Evolutionary conservation across 1,284 basidiomycete genomes (phyloP).

Genomic region (Schizopora paradoxa): DNA sequence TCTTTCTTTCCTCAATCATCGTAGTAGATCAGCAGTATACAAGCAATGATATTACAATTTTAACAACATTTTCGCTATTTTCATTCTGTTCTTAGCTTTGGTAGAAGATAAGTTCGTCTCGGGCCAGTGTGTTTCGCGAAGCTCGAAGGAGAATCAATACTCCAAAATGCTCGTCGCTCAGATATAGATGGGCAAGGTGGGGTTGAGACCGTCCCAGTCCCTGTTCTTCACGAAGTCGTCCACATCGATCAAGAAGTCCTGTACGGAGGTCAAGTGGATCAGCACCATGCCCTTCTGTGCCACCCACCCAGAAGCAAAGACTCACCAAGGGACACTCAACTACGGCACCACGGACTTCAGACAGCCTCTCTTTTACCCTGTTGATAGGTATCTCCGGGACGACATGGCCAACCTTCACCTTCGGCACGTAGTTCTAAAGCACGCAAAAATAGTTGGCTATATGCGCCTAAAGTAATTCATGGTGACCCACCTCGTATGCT

Average conservation of each 20-base stretch:
- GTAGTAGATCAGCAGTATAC: too few species aligned
- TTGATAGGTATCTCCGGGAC: constrained; percentile 57
- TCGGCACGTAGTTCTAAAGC: constrained; percentile 60
- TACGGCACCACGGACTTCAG: constrained; percentile 64
- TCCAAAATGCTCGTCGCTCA: constrained; percentile 32
- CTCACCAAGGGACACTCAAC: constrained; percentile 72
- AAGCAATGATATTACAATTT: too few species aligned
- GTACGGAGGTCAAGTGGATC: not conserved
- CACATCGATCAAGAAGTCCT: constrained; percentile 82
- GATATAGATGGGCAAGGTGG: constrained; percentile 72
- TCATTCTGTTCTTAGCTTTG: too few species aligned
- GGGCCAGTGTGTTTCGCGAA: too few species aligned
- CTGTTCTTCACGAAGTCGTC: constrained; percentile 63
- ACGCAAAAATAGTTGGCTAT: constrained; percentile 12
- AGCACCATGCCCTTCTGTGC: not conserved
- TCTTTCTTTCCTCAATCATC: too few species aligned
- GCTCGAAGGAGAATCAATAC: too few species aligned
- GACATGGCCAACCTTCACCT: constrained; percentile 80
- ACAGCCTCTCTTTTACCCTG: constrained; percentile 70
- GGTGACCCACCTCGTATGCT: constrained; percentile 62
- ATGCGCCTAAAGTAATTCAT: constrained; percentile 22
- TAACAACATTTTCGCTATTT: too few species aligned
- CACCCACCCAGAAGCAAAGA: constrained; percentile 1
- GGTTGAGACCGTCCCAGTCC: constrained; percentile 71
- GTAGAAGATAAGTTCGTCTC: too few species aligned